Evolutionary conservation across 140 eudicot species (phyloP).

Genomic region (Anethum foeniculum): DNA sequence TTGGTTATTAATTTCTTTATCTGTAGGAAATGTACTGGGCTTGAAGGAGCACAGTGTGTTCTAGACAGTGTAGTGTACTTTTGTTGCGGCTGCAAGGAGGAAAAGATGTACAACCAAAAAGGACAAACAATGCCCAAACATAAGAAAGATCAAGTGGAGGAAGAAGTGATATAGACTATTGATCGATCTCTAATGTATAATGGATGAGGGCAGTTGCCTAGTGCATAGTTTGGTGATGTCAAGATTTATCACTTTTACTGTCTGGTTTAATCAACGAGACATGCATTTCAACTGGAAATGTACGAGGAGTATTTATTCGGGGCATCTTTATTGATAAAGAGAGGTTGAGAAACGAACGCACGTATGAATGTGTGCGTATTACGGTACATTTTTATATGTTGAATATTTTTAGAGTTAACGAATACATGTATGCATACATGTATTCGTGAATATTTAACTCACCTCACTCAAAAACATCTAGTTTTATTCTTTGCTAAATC

Average conservation of each 20-base stretch:
- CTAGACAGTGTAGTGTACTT: background rate
- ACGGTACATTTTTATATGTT: too few relatives aligned
- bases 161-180: background rate
- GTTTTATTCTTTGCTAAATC: too few relatives aligned
- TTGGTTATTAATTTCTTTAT: background rate
- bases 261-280: background rate
- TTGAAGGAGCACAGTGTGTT: background rate
- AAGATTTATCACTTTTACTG: background rate
- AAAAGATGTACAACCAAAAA: conserved; percentile 1
- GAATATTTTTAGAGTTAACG: too few relatives aligned
- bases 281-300: background rate
- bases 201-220: background rate
- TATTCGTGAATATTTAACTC: too few relatives aligned
- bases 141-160: background rate
- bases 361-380: too few relatives aligned
- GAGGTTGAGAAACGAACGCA: too few relatives aligned
- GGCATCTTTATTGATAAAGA: too few relatives aligned
- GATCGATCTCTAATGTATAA: background rate
- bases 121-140: background rate
- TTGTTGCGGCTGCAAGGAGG: background rate
- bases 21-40: background rate
- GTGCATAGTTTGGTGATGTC: background rate
- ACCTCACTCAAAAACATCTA: too few relatives aligned
- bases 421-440: too few relatives aligned
- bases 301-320: too few relatives aligned